Percentiles rank a stretch among this genome's conserved stretches.
phyloP scores from a whole-genome alignment of 2,329 filamentous ascomycete species.

The Rhexocercosporidium sp. region DNA sequence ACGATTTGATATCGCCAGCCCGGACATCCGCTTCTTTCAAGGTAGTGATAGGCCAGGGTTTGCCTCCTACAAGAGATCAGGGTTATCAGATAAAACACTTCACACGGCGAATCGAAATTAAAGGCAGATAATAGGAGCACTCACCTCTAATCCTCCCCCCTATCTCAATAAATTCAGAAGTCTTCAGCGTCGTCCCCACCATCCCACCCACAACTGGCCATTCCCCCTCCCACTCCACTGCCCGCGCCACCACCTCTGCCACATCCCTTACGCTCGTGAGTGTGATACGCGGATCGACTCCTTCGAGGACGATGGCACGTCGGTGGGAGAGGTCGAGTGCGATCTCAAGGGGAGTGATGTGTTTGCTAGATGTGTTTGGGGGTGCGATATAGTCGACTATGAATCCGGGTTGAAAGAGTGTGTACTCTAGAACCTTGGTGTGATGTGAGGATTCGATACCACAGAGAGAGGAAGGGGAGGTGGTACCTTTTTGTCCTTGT shows the following conservation, averaged over 20 bases:
- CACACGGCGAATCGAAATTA: not conserved
- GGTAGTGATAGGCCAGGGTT: conserved; percentile 49
- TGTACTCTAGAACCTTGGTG: conserved; percentile 53
- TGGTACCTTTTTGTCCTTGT: conserved; percentile 43
- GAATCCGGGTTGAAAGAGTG: conserved; percentile 54
- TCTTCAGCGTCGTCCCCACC: conserved; percentile 35
- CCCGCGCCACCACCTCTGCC: conserved; percentile 43
- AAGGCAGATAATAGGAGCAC: not conserved
- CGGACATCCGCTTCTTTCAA: conserved; percentile 54
- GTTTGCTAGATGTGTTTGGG: conserved; percentile 47
- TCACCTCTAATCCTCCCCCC: conserved; percentile 49
- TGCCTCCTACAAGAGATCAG: conserved; percentile 25
- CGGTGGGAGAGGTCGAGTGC: conserved; percentile 42
- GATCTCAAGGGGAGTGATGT: conserved; percentile 44
- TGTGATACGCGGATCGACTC: conserved; percentile 48
- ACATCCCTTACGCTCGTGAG: conserved; percentile 52
- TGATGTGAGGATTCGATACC: not conserved
- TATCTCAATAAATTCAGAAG: conserved; percentile 44
- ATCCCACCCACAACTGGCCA: conserved; percentile 45
- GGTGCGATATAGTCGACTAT: conserved; percentile 55
- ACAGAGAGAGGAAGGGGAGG: not conserved
- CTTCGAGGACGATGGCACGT: conserved; percentile 50
- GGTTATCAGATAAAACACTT: conserved; percentile 12
- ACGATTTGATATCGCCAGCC: conserved; percentile 47
- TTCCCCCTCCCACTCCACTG: conserved; percentile 41